A percentile compares a stretch with the other conserved stretches of the same genome.
Conservation (phyloP, 306 rosid species). For the Gynostemma pentaphyllum region DNA sequence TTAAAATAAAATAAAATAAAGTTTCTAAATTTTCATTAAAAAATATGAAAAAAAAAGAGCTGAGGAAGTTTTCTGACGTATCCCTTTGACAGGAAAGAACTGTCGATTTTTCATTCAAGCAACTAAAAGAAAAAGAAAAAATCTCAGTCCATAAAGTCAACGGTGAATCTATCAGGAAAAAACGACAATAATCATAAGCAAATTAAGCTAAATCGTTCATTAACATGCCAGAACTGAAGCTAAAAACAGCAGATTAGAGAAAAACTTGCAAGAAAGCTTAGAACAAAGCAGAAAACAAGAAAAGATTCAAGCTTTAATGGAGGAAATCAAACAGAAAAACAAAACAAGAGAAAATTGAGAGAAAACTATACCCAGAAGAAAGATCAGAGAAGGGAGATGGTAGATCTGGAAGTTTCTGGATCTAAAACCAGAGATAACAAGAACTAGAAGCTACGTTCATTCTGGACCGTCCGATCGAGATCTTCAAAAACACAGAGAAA, state of each 20-base stretch:
- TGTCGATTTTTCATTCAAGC: neutral
- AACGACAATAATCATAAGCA: neutral
- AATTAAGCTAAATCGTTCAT: neutral
- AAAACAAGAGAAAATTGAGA: neutral
- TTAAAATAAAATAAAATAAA: neutral
- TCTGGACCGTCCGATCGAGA: constrained; percentile 16
- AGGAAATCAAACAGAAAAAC: neutral
- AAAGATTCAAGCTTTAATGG: neutral
- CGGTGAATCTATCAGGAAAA: constrained; percentile 1
- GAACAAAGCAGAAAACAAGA: constrained; percentile 1
- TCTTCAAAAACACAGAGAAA: constrained; percentile 4
- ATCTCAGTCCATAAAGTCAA: neutral
- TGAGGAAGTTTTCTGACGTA: neutral
- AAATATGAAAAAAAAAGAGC: neutral
- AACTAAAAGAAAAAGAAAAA: too few species aligned
- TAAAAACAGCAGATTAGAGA: neutral
- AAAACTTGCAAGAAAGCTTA: neutral
- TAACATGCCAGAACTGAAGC: neutral
- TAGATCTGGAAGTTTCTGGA: constrained; percentile 13
- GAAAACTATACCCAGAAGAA: constrained; percentile 2
- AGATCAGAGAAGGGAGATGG: constrained; percentile 11
- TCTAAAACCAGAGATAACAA: constrained; percentile 6
- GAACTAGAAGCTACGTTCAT: constrained; percentile 8
- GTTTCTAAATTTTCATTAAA: neutral
- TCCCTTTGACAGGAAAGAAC: neutral